These are phyloP conservation scores for Glomus cerebriforme DNA, from an alignment of 192 early-diverging fungal genomes.

Conservation along the genomic window DNA sequence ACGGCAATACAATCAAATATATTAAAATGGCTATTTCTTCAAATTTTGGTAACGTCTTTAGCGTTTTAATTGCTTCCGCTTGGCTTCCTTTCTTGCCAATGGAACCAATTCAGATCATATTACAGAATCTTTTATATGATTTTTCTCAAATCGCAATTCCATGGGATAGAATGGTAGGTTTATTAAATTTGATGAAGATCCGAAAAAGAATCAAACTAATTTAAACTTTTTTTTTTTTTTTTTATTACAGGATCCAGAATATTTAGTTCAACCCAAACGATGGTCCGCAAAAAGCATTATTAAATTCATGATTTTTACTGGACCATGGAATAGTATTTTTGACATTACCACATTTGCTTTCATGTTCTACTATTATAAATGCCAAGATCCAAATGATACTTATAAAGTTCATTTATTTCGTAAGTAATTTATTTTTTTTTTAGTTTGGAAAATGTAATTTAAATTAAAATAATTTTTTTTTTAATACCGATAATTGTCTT, in stretches of 20 bases:
- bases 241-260: conserved; percentile 42
- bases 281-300: conserved; percentile 48
- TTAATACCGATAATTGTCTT: not conserved
- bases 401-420: conserved; percentile 33
- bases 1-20: conserved; percentile 58
- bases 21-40: conserved; percentile 58
- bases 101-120: conserved; percentile 46
- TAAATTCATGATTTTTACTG: conserved; percentile 53
- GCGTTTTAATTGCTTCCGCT: conserved; percentile 47
- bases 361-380: conserved; percentile 45
- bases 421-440: not conserved
- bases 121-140: conserved; percentile 55
- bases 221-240: no score
- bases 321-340: conserved; percentile 51
- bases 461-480: not conserved
- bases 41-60: conserved; percentile 61
- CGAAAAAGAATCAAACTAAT: no score
- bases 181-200: no score
- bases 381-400: conserved; percentile 26
- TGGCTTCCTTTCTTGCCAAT: conserved; percentile 60
- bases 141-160: conserved; percentile 52
- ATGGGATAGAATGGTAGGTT: conserved; percentile 46
- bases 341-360: conserved; percentile 48
- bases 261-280: conserved; percentile 42
- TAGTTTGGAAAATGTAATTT: no score